These are phyloP conservation scores for Epichloe festucae DNA, from an alignment of 2,329 filamentous ascomycete species.

Conservation along the genomic window DNA sequence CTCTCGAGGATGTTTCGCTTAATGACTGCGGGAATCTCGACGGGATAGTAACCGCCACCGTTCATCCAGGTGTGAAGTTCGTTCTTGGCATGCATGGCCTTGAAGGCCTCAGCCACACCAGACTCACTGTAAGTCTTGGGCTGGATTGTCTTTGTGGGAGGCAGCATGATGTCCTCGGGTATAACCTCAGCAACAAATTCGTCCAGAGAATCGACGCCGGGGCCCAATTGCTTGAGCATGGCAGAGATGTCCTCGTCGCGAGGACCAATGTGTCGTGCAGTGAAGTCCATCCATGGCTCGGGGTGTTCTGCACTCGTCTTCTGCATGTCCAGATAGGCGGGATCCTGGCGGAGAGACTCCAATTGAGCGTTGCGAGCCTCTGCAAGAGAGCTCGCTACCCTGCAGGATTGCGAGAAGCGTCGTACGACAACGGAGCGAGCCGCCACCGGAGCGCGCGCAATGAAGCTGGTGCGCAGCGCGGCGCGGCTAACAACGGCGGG, in stretches of 20 bases:
- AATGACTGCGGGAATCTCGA: constrained; percentile 79
- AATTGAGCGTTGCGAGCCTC: constrained; percentile 6
- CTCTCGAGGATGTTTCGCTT: constrained; percentile 87
- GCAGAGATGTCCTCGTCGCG: constrained; percentile 52
- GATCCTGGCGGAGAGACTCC: constrained; percentile 11
- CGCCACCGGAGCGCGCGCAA: constrained; percentile 6
- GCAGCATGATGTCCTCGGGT: constrained; percentile 56
- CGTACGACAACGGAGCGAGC: constrained; percentile 3
- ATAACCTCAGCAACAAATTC: constrained; percentile 78
- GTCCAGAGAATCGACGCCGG: constrained; percentile 60
- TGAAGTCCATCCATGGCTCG: constrained; percentile 35
- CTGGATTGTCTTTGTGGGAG: constrained; percentile 19
- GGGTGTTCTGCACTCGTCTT: constrained; percentile 9
- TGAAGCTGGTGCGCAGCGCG: background rate
- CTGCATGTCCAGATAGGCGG: constrained; percentile 13
- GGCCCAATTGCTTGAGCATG: constrained; percentile 72
- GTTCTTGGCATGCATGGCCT: constrained; percentile 27
- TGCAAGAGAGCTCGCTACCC: constrained; percentile 4
- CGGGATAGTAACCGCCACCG: constrained; percentile 77
- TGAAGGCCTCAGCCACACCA: constrained; percentile 12
- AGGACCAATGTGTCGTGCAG: constrained; percentile 78
- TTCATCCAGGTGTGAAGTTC: constrained; percentile 53
- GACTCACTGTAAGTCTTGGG: constrained; percentile 41
- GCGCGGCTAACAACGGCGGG: constrained; percentile 6
- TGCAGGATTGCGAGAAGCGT: constrained; percentile 9